Conservation (phyloP, 257 asterid species). For the Jaltomata sinuosa region DNA sequence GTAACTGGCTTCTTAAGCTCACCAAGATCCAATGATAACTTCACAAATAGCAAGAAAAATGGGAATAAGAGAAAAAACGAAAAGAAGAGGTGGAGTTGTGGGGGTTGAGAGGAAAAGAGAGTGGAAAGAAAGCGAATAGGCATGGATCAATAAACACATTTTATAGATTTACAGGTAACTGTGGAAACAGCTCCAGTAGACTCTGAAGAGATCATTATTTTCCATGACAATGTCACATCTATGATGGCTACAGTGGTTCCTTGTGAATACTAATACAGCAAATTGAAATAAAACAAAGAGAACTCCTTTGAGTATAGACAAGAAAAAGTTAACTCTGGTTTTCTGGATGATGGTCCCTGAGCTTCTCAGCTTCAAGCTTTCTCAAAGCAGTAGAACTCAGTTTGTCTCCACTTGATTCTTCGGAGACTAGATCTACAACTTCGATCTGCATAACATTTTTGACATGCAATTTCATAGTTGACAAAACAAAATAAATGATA, state of each 20-base stretch:
- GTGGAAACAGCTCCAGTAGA: not conserved
- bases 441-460: constrained; percentile 43
- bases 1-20: not conserved
- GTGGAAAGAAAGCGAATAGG: not conserved
- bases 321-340: constrained; percentile 10
- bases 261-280: not conserved
- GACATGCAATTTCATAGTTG: not conserved
- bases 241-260: not conserved
- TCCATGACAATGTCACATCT: not conserved
- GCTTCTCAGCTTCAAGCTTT: constrained; percentile 62
- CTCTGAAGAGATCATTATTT: not conserved
- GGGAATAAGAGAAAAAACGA: not conserved
- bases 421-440: constrained; percentile 75
- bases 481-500: not conserved
- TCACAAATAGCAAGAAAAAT: not conserved
- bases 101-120: no score
- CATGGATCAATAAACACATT: not conserved
- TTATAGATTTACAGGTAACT: not conserved
- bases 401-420: constrained; percentile 56
- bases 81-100: no score
- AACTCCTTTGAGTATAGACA: not conserved
- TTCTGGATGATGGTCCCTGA: constrained; percentile 23
- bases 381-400: constrained; percentile 74
- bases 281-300: not conserved
- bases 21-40: not conserved